Evolutionary conservation across 2,329 filamentous ascomycete genomes (phyloP).

Genomic region (Venturia nashicola): DNA sequence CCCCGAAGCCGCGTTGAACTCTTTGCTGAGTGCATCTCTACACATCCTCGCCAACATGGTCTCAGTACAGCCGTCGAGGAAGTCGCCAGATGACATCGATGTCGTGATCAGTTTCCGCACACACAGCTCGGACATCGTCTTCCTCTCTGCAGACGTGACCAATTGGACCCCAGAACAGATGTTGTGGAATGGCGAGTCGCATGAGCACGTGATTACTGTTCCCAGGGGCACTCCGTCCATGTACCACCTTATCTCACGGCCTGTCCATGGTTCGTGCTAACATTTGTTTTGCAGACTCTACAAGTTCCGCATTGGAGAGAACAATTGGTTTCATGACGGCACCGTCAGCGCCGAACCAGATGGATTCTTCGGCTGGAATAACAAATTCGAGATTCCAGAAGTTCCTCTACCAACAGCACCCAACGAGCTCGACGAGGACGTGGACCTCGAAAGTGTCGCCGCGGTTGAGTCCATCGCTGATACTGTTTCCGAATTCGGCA

Average conservation of each 20-base stretch:
- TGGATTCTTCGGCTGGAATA: conserved; percentile 6
- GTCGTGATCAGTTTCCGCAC: conserved; percentile 6
- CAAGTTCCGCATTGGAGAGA: conserved; percentile 9
- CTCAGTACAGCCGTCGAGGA: conserved; percentile 5
- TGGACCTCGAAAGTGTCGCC: conserved; percentile 8
- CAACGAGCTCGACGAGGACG: neutral
- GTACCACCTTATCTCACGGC: neutral
- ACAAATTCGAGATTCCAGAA: conserved; percentile 7
- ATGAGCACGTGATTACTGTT: conserved; percentile 8
- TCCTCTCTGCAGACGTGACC: conserved; percentile 1
- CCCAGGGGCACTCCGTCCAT: neutral
- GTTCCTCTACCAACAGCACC: neutral
- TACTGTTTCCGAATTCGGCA: conserved; percentile 6
- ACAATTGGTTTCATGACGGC: conserved; percentile 7
- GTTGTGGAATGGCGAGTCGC: neutral
- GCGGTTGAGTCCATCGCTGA: conserved; percentile 8
- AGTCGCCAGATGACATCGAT: conserved; percentile 5
- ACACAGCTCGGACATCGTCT: neutral
- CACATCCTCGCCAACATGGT: conserved; percentile 7
- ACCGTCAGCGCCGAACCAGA: conserved; percentile 6
- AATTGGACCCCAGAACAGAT: conserved; percentile 5
- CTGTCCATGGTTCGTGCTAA: neutral
- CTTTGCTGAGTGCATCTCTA: neutral
- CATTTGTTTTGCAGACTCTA: neutral
- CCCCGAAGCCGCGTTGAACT: neutral